Evolutionary conservation across 257 asterid genomes (phyloP).

Genomic region (Plectranthus barbatus): DNA sequence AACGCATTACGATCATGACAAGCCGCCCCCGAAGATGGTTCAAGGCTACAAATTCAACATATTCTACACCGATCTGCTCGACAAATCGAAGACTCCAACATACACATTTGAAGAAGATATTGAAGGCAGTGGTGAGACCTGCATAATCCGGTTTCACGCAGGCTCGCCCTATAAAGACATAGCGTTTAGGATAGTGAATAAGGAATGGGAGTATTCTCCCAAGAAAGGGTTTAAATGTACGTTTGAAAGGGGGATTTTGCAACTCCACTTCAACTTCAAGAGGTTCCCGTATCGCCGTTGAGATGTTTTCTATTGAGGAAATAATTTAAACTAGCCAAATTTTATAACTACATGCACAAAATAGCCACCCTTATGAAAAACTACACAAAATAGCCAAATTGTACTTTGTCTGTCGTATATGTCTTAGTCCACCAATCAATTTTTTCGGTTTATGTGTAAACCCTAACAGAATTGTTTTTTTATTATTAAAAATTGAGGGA

Average conservation of each 20-base stretch:
- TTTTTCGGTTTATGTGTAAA: too few relatives aligned
- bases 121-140: conserved; percentile 73
- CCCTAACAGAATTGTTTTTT: too few relatives aligned
- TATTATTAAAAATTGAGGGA: too few relatives aligned
- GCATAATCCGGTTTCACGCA: conserved; percentile 72
- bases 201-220: conserved; percentile 84
- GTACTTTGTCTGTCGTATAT: too few relatives aligned
- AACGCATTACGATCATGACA: conserved; percentile 77
- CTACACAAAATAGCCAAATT: too few relatives aligned
- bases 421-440: too few relatives aligned
- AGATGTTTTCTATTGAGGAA: too few relatives aligned
- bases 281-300: conserved; percentile 76
- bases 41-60: conserved; percentile 88
- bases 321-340: too few relatives aligned
- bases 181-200: conserved; percentile 74
- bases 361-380: too few relatives aligned
- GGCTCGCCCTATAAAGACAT: conserved; percentile 92
- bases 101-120: conserved; percentile 66
- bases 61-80: conserved; percentile 80
- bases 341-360: too few relatives aligned
- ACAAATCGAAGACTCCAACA: conserved; percentile 62
- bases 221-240: conserved; percentile 82
- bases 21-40: conserved; percentile 84
- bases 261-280: conserved; percentile 76
- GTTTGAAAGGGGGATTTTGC: conserved; percentile 74